Percentiles rank a stretch among this genome's conserved stretches.
Conservation (phyloP, 1,284 basidiomycete genomes). For the Blastosporella zonata region DNA sequence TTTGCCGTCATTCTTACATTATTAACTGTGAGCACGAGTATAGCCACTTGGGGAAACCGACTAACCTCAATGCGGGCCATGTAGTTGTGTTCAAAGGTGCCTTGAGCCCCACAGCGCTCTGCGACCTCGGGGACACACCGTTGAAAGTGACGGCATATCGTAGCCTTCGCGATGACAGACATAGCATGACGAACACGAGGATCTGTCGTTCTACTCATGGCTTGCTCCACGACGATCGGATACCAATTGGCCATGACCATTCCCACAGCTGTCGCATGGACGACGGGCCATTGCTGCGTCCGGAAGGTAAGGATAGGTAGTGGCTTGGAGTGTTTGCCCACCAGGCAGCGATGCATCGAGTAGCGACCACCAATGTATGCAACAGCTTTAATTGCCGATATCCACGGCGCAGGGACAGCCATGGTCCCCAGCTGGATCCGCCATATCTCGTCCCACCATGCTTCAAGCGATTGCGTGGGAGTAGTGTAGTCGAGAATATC, state of each 20-base stretch:
- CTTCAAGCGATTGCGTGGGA: conserved; percentile 38
- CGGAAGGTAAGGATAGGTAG: conserved; percentile 52
- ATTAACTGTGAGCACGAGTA: conserved; percentile 7
- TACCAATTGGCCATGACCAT: conserved; percentile 48
- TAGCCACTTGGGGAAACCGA: conserved; percentile 13
- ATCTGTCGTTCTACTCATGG: conserved; percentile 34
- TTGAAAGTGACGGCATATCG: conserved; percentile 47
- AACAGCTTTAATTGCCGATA: conserved; percentile 45
- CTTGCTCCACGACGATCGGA: conserved; percentile 30
- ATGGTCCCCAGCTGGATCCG: conserved; percentile 47
- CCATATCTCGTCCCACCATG: conserved; percentile 54
- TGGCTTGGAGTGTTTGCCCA: conserved; percentile 36
- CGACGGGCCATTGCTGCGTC: conserved; percentile 54
- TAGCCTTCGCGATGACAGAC: conserved; percentile 49
- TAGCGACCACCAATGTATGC: conserved; percentile 50
- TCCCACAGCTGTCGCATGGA: conserved; percentile 43
- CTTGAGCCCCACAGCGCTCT: conserved; percentile 55
- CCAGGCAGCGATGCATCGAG: conserved; percentile 45
- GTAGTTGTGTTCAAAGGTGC: conserved; percentile 52
- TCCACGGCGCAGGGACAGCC: conserved; percentile 44
- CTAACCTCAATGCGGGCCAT: conserved; percentile 49
- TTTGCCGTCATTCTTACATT: conserved; percentile 44
- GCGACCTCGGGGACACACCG: conserved; percentile 43
- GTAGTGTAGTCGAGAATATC: conserved; percentile 35
- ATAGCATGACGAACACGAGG: conserved; percentile 45